Evolutionary conservation across 2,329 filamentous ascomycete genomes (phyloP), one percentile per base, ranked within the genome.

Genomic region (Alternaria ethzedia): DNA sequence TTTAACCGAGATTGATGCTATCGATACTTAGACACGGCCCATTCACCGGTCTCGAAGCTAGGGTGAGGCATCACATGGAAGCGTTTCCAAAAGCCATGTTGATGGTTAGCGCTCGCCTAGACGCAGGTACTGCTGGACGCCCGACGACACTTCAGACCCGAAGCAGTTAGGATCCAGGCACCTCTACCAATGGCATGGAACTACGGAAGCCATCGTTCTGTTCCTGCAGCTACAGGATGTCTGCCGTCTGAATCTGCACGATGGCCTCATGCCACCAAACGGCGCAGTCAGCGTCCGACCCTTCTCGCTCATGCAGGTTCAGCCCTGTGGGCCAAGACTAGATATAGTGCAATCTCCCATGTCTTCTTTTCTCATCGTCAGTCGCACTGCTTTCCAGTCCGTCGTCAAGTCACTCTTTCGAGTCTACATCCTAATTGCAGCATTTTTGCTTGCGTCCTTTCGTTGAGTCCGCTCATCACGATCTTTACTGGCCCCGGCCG

Each of bases 391-490:
- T 60, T 61, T 71, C 59, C 55, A 56, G 70, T 67, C 41, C 59
- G 59, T 68, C 41, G 50, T 59, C 71, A 72, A 54, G 73, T 75
- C 75, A 62, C 69, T 76, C 73, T 73, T 67, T 73, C 64, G 70
- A 73, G 75, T 70, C 64, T 68, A 55, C 66, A 65, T 59, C 64
- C 47, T 73, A 73, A 73, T 76, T 71, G 79, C 75, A 71, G 72
- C 75, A 69, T 26, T 79, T 66, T 82, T 77, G 83, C 85, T 84
- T 86, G 85, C 84, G 85, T 87, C 83, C 86, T 80, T 79, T 87
- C 86, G 61, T 86, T 87, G 72, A 73, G 69, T 44, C 67, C 59
- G 67, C 67, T 79, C 79, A 72, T 75, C 78, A 77, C 77, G 68
- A 71, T 79, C 78, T 72, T 77, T 79, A 72, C 72, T 75, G 79